Evolutionary conservation across 2,329 filamentous ascomycete genomes (phyloP).

Genomic region (Aspergillus fumigatus): DNA sequence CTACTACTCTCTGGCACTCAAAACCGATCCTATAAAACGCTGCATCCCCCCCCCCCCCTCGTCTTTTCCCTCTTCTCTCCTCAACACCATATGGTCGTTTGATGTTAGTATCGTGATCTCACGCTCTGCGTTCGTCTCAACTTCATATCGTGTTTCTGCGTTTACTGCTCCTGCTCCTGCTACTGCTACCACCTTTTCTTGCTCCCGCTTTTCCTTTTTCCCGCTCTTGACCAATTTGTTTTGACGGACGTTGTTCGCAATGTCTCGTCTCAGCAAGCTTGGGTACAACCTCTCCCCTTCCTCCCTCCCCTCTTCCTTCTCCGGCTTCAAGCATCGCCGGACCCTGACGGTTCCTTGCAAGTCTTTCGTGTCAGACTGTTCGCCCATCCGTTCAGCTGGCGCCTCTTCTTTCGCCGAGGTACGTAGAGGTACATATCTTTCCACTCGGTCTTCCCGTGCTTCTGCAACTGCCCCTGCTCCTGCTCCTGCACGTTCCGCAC

Average conservation of each 20-base stretch:
- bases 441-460: slow-evolving; percentile 10
- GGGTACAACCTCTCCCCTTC: slow-evolving; percentile 6
- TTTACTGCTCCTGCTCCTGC: slow-evolving; percentile 5
- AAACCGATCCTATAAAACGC: not conserved
- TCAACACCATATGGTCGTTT: slow-evolving; percentile 10
- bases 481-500: slow-evolving; percentile 13
- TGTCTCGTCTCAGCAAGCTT: slow-evolving; percentile 19
- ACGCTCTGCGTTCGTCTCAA: slow-evolving; percentile 13
- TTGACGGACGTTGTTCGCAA: slow-evolving; percentile 5
- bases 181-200: slow-evolving; percentile 1
- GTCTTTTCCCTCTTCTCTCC: slow-evolving; percentile 10
- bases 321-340: slow-evolving; percentile 5
- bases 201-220: slow-evolving; percentile 2
- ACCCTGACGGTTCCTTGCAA: slow-evolving; percentile 10
- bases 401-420: slow-evolving; percentile 11
- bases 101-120: slow-evolving; percentile 16
- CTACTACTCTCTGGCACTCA: not conserved
- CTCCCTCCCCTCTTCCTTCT: slow-evolving; percentile 4
- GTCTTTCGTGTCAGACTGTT: slow-evolving; percentile 9
- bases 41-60: slow-evolving; percentile 1
- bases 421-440: slow-evolving; percentile 15
- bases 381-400: slow-evolving; percentile 4
- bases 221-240: slow-evolving; percentile 7
- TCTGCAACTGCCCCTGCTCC: slow-evolving; percentile 2
- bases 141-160: slow-evolving; percentile 9